These are phyloP conservation scores for Colletotrichum brevisporum DNA, from an alignment of 2,329 filamentous ascomycete genomes.

Conservation along the genomic window DNA sequence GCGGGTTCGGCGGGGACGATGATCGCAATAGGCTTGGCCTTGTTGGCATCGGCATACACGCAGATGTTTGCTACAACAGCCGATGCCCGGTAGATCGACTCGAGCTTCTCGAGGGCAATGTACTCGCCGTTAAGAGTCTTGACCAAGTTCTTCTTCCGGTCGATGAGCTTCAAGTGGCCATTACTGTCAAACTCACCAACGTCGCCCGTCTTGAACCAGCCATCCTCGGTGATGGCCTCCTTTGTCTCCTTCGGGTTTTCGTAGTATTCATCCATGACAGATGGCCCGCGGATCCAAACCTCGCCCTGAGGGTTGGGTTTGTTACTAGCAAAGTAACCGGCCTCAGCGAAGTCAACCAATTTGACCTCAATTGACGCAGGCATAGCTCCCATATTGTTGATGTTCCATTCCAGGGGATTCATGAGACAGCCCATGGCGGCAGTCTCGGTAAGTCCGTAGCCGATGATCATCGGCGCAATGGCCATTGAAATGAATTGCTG, in stretches of 20 bases:
- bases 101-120: slow-evolving; percentile 83
- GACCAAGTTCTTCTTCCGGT: slow-evolving; percentile 91
- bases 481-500: slow-evolving; percentile 90
- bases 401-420: slow-evolving; percentile 85
- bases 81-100: slow-evolving; percentile 67
- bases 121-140: slow-evolving; percentile 88
- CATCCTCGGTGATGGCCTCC: slow-evolving; percentile 77
- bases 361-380: slow-evolving; percentile 84
- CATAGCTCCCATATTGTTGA: slow-evolving; percentile 78
- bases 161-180: slow-evolving; percentile 81
- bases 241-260: slow-evolving; percentile 83
- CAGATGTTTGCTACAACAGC: slow-evolving; percentile 69
- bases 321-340: slow-evolving; percentile 83
- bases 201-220: slow-evolving; percentile 92
- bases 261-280: slow-evolving; percentile 81
- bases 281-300: slow-evolving; percentile 86
- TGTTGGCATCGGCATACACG: slow-evolving; percentile 66
- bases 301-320: slow-evolving; percentile 85
- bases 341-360: slow-evolving; percentile 87
- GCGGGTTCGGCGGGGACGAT: slow-evolving; percentile 70
- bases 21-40: slow-evolving; percentile 69
- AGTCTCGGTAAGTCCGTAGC: slow-evolving; percentile 91
- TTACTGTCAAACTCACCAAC: slow-evolving; percentile 83
- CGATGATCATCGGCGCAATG: slow-evolving; percentile 90
- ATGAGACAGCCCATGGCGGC: slow-evolving; percentile 81